phyloP scores from a whole-genome alignment of 2,329 filamentous ascomycete species.

The Phialemoniopsis sp. region DNA sequence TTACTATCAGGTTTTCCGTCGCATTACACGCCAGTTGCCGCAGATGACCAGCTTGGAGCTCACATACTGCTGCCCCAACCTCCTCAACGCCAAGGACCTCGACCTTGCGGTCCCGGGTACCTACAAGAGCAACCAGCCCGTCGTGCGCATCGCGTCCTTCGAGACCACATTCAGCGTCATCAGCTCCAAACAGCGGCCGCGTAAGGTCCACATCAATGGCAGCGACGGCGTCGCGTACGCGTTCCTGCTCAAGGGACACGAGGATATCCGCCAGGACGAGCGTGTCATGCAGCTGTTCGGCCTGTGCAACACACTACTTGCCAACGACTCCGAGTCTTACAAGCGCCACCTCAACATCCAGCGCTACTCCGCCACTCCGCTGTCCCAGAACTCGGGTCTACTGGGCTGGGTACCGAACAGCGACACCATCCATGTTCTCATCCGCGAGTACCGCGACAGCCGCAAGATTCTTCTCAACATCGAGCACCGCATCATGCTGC shows the following conservation, averaged over 20 bases:
- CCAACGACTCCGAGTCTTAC: conserved; percentile 92
- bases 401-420: conserved; percentile 97
- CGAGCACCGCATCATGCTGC: conserved; percentile 98
- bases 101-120: conserved; percentile 95
- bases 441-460: conserved; percentile 94
- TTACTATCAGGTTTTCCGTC: conserved; percentile 97
- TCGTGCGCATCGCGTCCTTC: conserved; percentile 85
- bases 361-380: conserved; percentile 90
- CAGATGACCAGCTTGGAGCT: conserved; percentile 91
- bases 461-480: conserved; percentile 98
- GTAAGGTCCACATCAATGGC: conserved; percentile 82
- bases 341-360: conserved; percentile 97
- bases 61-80: conserved; percentile 92
- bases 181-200: conserved; percentile 91
- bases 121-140: conserved; percentile 72
- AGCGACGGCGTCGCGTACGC: conserved; percentile 86
- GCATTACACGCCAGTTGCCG: conserved; percentile 88
- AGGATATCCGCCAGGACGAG: conserved; percentile 98
- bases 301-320: conserved; percentile 90
- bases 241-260: conserved; percentile 95
- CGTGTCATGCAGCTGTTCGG: conserved; percentile 99
- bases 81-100: conserved; percentile 79
- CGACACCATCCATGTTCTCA: conserved; percentile 93
- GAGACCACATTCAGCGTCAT: conserved; percentile 89
- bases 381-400: conserved; percentile 94